Evolutionary conservation across 192 early-diverging fungal genomes (phyloP), one percentile per base, ranked within the genome.

Genomic region (Coemansia aciculifera): DNA sequence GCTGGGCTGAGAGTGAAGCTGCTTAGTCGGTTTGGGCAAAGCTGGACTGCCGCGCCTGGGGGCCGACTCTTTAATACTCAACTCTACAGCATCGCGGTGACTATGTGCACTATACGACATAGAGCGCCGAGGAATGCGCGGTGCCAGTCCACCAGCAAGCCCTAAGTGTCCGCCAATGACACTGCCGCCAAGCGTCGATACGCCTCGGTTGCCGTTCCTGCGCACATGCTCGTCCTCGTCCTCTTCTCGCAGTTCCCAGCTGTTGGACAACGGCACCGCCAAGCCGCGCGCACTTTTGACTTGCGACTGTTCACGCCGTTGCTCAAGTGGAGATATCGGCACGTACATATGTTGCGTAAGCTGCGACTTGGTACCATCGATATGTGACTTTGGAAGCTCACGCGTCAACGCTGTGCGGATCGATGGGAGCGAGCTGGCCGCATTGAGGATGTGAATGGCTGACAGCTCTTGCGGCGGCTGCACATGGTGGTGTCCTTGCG

Each of bases 261-360:
- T 75, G 19, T 48, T 48, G 23, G 49, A 6, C 59, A 38, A 7
- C 19, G 59, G 59, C 10, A 36, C 59, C 21, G 59, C 24, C 48
- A 61, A 12, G 21, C 63, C 21, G 51, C 61, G 27, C 10, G 21
- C 34, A 12, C 27, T n/a, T 59, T 62, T 69, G 15, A 62, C 51
- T 7, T 63, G 69, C 11, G 43, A 36, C 19, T 77, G 74, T 36
- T 77, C 79, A 24, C 79, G 79, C 48, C 71, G 79, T 59, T 82
- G 79, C 52, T 82, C 79, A 3, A 82, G 64, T 5, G 79, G 79
- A 34, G 79, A 82, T 59, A 82, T 77, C 1, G 79, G 79, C 49
- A 82, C 79, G 36, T 70, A 71, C 79, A 82, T 73, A 10, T 71
- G 74, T 21, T 71, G 21, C 17, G 39, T 68, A 15, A 63, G 59